A percentile compares a stretch with the other conserved stretches of the same genome.
phyloP scores from a whole-genome alignment of 192 early-diverging fungal species.

The Coemansia sp. region DNA sequence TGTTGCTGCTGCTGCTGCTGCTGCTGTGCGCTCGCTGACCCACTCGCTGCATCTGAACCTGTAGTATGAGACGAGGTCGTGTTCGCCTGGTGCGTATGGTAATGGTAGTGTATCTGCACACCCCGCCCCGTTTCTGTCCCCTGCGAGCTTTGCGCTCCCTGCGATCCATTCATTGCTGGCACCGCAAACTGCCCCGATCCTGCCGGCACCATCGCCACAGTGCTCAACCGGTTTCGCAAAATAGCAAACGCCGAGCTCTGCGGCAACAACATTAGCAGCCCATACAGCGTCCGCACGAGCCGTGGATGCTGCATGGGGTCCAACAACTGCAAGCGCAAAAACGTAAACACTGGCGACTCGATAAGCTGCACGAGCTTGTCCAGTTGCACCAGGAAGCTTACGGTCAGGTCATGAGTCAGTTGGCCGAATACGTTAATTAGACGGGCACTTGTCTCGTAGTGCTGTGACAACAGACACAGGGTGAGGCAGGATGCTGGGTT shows the following conservation, averaged over 20 bases:
- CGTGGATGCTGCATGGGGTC: conserved; percentile 89
- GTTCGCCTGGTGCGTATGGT: conserved; percentile 15
- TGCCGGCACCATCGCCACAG: conserved; percentile 57
- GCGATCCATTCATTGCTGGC: neutral
- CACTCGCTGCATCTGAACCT: neutral
- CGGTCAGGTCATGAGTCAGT: conserved; percentile 80
- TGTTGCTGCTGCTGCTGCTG: neutral
- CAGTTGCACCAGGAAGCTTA: conserved; percentile 90
- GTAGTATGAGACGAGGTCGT: neutral
- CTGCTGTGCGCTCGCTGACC: neutral
- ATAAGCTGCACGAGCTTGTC: conserved; percentile 98
- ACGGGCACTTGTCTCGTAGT: conserved; percentile 86
- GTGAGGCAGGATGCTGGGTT: conserved; percentile 93
- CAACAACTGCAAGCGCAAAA: conserved; percentile 86
- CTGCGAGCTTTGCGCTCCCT: neutral
- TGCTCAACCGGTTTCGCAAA: conserved; percentile 86
- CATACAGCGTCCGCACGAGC: conserved; percentile 91
- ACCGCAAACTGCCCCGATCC: conserved; percentile 6
- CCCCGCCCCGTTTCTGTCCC: conserved; percentile 1
- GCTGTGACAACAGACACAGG: conserved; percentile 93
- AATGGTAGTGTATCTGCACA: conserved; percentile 21
- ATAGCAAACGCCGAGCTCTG: conserved; percentile 96
- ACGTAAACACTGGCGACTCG: conserved; percentile 97
- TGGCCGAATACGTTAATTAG: conserved; percentile 85
- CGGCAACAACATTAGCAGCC: conserved; percentile 94